phyloP scores from a whole-genome alignment of 768 basidiomycete genomes.

The Mycena epipterygia region DNA sequence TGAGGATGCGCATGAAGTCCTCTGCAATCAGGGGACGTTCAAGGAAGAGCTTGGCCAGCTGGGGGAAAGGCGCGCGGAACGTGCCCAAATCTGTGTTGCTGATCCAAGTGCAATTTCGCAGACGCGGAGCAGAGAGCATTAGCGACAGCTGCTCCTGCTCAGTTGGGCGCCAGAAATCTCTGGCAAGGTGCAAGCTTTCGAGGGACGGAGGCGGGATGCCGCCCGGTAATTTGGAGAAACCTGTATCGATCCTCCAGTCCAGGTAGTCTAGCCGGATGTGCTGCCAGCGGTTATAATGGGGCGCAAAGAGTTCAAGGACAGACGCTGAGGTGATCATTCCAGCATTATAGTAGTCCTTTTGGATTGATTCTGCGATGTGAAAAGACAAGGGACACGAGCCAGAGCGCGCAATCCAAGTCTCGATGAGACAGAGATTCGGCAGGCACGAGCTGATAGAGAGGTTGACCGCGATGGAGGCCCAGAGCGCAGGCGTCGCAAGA shows the following conservation, averaged over 20 bases:
- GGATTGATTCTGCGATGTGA: conserved; percentile 36
- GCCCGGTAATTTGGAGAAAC: conserved; percentile 32
- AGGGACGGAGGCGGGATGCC: conserved; percentile 38
- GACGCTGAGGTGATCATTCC: conserved; percentile 28
- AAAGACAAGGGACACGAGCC: conserved; percentile 43
- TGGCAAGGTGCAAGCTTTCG: conserved; percentile 42
- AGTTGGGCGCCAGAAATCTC: conserved; percentile 37
- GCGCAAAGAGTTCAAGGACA: conserved; percentile 42
- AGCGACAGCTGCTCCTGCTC: conserved; percentile 37
- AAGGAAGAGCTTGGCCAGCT: conserved; percentile 42
- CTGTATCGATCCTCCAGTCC: conserved; percentile 39
- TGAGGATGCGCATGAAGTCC: conserved; percentile 40
- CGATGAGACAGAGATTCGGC: conserved; percentile 33
- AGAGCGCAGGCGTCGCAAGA: conserved; percentile 39
- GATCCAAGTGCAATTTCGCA: conserved; percentile 41
- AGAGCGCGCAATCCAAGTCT: conserved; percentile 45
- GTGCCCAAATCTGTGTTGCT: conserved; percentile 35
- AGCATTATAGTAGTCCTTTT: conserved; percentile 19
- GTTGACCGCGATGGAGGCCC: conserved; percentile 39
- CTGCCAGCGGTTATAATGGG: conserved; percentile 44
- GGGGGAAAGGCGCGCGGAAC: conserved; percentile 44
- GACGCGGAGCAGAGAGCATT: conserved; percentile 42
- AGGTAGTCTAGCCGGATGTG: conserved; percentile 40
- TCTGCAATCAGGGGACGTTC: conserved; percentile 38
- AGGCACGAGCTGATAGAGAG: conserved; percentile 15